Evolutionary conservation across 1,284 basidiomycete genomes (phyloP), one percentile per base, ranked within the genome.

Genomic region (Marasmius tenuissimus): DNA sequence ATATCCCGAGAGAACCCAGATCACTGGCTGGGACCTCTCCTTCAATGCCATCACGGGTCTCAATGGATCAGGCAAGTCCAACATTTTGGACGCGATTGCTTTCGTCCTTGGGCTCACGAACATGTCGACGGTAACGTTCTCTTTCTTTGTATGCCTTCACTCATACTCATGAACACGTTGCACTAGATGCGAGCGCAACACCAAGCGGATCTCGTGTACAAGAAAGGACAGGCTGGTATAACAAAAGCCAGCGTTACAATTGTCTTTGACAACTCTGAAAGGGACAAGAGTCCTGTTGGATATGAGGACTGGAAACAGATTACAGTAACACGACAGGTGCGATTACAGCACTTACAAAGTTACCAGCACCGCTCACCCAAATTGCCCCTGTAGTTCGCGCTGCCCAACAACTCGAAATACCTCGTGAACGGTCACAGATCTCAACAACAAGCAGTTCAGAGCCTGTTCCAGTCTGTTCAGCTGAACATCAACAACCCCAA

Each of bases 401-500:
- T 99, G 57, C 96, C 96, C 0, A 97, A 96, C 65, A 84, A 93
- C 59, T 93, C 94, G n/a, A 99, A 99, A 71, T 99, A 98, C 76
- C 87, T 99, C 11, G 80, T 99, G 61, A 99, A 98, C 71, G 97
- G 97, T 0, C 97, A 98, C 81, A 97, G 97, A 72, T 85, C 95
- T 2, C 90, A 91, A 6, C 94, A 98, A 67, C 88, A 94, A 65
- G 84, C 83, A 0, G 88, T 99, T 1, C 97, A 98, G 70, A 94
- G 91, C 55, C 83, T 99, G 45, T 99, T 99, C 72, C 97, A 99
- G 74, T 92, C 93, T 42, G 96, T 99, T 0, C 96, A 98, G 76
- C 87, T 99, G 69, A 99, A 99, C 76, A 99, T 99, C 84, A 99
- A 99, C 79, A 99, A 98, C 75, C 97, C 97, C 52, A 99, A 99